These are phyloP conservation scores for Plasmodium ovale DNA, from an alignment of 169 alveolate species.

Conservation along the genomic window DNA sequence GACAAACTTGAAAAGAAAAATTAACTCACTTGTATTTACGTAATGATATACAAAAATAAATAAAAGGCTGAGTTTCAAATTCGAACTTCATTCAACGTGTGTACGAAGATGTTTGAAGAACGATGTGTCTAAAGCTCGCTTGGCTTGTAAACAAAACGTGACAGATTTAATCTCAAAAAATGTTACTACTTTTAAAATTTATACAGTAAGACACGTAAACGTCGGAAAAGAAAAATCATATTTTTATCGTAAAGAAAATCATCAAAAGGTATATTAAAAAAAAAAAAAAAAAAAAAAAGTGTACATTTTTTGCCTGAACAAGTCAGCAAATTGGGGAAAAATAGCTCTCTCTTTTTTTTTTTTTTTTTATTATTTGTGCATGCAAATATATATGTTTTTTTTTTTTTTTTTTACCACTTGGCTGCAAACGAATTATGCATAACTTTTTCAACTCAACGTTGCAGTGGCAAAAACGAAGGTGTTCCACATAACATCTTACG, in stretches of 20 bases:
- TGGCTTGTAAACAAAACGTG: not conserved
- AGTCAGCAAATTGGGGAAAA: slow-evolving; percentile 18
- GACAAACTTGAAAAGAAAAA: slow-evolving; percentile 13
- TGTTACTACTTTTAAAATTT: not conserved
- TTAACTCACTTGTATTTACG: too few species aligned
- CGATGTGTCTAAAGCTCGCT: too few species aligned
- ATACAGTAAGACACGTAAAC: not conserved
- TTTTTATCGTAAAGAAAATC: not conserved
- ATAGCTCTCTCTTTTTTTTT: slow-evolving; percentile 18
- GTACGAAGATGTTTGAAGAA: too few species aligned
- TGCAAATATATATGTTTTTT: too few species aligned
- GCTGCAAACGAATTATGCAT: not conserved
- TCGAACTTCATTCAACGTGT: too few species aligned
- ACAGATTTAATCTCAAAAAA: slow-evolving; percentile 9
- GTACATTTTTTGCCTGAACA: slow-evolving; percentile 11
- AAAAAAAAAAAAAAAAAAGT: slow-evolving; percentile 41
- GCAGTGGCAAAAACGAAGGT: too few species aligned
- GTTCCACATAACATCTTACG: too few species aligned
- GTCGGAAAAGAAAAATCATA: not conserved
- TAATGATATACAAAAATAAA: too few species aligned
- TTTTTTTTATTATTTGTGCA: slow-evolving; percentile 19
- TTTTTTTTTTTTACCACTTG: slow-evolving; percentile 7
- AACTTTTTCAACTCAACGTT: too few species aligned
- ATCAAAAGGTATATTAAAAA: not conserved
- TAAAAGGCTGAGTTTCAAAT: too few species aligned